Evolutionary conservation across 495 filamentous ascomycete genomes (phyloP), one percentile per base, ranked within the genome.

Genomic region (Amniculicola lignicola): DNA sequence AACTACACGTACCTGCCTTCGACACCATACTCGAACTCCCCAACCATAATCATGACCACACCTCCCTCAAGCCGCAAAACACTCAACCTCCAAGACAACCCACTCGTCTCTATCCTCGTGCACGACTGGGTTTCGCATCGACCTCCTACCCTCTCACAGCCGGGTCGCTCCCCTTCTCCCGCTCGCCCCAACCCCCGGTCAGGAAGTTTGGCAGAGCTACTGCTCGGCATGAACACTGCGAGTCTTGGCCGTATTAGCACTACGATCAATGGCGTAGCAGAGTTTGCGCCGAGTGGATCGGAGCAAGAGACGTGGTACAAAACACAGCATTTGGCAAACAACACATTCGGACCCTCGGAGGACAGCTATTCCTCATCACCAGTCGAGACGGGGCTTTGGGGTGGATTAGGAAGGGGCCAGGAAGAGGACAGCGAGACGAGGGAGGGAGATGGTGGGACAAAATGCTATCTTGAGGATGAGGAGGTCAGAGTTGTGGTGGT

Each of bases 121-220:
- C 93, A 98, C 73, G 93, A 98, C 71, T 98, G 92, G 93, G 89
- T 96, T 14, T 95, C 89, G 2, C 89, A 94, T 72, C 87, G 93
- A 14, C 90, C 92, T 9, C 88, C 89, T 0, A 90, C 90, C 29
- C 80, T 86, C 18, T 79, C 79, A 12, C 50, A 51, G 21, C 42
- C 57, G 12, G 37, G 40, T 39, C 59, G 45, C 36, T 47, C 31
- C 11, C 39, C 46, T 2, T 62, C 59, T 3, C 58, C 39, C 7
- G 9, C 39, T 23, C 53, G 51, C 4, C 80, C 83, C 11, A 82
- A 83, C 38, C 76, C 77, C 24, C 76, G 76, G 54, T 79, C 81
- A 1, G 86, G 83, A 28, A 87, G 83, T 23, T 79, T 98, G 1
- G 90, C 90, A 0, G 82, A 81, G 22, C 75, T 96, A 29, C 79